These are phyloP conservation scores for Dryadomyces quercivorus DNA, from an alignment of 2,329 filamentous ascomycete genomes.

Conservation along the genomic window DNA sequence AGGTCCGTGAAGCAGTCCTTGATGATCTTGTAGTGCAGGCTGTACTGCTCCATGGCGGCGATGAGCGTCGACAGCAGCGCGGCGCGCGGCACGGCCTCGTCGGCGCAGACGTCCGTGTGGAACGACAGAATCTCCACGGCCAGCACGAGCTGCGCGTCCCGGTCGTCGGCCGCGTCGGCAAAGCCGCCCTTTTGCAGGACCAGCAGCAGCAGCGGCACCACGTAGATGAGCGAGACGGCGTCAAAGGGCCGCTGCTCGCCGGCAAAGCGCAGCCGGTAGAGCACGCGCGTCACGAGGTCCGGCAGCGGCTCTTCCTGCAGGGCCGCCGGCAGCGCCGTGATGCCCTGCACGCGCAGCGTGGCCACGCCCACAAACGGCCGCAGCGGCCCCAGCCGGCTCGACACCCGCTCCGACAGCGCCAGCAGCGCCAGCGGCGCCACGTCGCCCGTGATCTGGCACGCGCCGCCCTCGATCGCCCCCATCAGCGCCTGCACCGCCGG, in stretches of 20 bases:
- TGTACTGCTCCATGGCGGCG: constrained; percentile 74
- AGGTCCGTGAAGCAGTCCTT: constrained; percentile 87
- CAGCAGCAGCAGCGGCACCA: constrained; percentile 68
- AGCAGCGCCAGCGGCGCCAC: constrained; percentile 68
- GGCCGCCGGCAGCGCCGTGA: constrained; percentile 58
- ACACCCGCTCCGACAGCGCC: constrained; percentile 62
- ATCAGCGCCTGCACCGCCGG: constrained; percentile 64
- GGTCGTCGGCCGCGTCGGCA: constrained; percentile 59
- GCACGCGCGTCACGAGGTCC: constrained; percentile 70
- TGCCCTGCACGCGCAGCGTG: constrained; percentile 66
- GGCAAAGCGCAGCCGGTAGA: constrained; percentile 83
- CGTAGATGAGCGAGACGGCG: constrained; percentile 73
- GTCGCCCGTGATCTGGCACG: constrained; percentile 70
- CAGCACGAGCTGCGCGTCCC: constrained; percentile 79
- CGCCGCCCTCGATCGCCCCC: constrained; percentile 65
- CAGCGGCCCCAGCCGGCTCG: constrained; percentile 61
- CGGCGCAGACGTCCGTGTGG: constrained; percentile 69
- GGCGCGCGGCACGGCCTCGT: constrained; percentile 62
- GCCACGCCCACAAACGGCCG: constrained; percentile 79
- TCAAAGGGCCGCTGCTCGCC: constrained; percentile 94
- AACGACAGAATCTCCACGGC: constrained; percentile 81
- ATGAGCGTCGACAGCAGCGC: constrained; percentile 63
- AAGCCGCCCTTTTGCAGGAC: constrained; percentile 72
- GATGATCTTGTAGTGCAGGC: constrained; percentile 87
- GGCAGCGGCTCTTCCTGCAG: constrained; percentile 72